Evolutionary conservation across 495 filamentous ascomycete genomes (phyloP).

Genomic region (Penicillium cosmopolitanum): DNA sequence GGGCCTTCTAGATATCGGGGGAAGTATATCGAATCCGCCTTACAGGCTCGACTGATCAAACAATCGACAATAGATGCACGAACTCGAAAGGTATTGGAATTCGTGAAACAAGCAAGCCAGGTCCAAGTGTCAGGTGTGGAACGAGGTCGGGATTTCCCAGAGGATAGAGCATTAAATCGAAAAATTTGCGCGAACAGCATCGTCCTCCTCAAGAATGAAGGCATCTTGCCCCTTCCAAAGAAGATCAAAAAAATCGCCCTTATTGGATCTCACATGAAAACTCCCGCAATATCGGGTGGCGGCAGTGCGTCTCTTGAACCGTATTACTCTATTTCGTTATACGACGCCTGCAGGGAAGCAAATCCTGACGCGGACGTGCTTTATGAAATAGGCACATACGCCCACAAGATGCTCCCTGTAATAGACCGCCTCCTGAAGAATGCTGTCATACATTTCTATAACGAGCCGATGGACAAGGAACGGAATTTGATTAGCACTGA

Average conservation of each 20-base stretch:
- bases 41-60: slow-evolving; percentile 62
- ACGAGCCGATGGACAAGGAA: slow-evolving; percentile 45
- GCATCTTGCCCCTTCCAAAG: slow-evolving; percentile 47
- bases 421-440: slow-evolving; percentile 51
- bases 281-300: slow-evolving; percentile 71
- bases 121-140: slow-evolving; percentile 57
- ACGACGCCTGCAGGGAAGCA: slow-evolving; percentile 61
- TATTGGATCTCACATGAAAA: slow-evolving; percentile 76
- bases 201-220: slow-evolving; percentile 77
- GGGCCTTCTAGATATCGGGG: slow-evolving; percentile 31
- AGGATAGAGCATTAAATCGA: slow-evolving; percentile 63
- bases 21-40: slow-evolving; percentile 22
- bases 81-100: slow-evolving; percentile 58
- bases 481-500: neutral
- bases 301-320: slow-evolving; percentile 77
- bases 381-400: slow-evolving; percentile 61
- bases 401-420: slow-evolving; percentile 59
- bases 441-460: slow-evolving; percentile 57
- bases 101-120: slow-evolving; percentile 42
- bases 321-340: slow-evolving; percentile 70
- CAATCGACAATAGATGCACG: slow-evolving; percentile 57
- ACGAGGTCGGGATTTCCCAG: slow-evolving; percentile 59
- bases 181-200: slow-evolving; percentile 65
- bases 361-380: slow-evolving; percentile 54
- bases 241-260: slow-evolving; percentile 63